These are phyloP conservation scores for Cladosporium sp. DNA, from an alignment of 2,329 filamentous ascomycete species.

Conservation along the genomic window DNA sequence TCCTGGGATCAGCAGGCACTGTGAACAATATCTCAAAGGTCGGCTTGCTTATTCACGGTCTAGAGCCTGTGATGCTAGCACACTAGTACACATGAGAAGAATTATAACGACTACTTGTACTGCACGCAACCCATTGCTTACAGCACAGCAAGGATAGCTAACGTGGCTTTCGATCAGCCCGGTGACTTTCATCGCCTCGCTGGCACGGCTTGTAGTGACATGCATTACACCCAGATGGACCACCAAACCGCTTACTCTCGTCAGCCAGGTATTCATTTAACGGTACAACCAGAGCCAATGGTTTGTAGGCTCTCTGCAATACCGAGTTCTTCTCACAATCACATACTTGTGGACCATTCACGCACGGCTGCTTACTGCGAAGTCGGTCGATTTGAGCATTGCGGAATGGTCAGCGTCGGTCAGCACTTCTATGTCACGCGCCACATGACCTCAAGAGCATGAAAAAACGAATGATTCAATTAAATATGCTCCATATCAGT, in stretches of 20 bases:
- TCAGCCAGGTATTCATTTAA: background rate
- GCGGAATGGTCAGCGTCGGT: background rate
- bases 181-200: too few species aligned
- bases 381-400: background rate
- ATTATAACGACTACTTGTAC: too few species aligned
- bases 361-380: background rate
- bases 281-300: background rate
- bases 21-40: background rate
- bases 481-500: background rate
- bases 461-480: background rate
- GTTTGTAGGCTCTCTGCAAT: background rate
- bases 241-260: background rate
- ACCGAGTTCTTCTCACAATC: background rate
- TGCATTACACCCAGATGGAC: background rate
- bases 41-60: background rate
- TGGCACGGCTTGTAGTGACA: too few species aligned
- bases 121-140: too few species aligned
- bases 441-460: background rate
- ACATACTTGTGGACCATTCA: background rate
- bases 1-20: background rate
- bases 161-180: too few species aligned
- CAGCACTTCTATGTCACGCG: background rate
- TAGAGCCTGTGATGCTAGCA: background rate
- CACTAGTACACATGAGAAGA: background rate
- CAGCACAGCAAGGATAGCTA: background rate